Conservation (phyloP, 805 yeast species). For the Candida lessepsii region DNA sequence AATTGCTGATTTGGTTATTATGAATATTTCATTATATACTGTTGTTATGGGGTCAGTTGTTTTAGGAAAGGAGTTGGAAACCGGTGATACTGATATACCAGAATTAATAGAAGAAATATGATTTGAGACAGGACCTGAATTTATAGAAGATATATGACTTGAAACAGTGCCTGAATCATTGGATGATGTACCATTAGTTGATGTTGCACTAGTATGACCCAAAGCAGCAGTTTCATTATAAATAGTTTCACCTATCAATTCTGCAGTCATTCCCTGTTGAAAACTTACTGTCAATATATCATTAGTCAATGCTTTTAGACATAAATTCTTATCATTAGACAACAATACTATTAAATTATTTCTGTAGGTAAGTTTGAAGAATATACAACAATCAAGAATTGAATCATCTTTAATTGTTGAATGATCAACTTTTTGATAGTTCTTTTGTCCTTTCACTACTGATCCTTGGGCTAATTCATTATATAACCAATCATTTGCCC, state of each 20-base stretch:
- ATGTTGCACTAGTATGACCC: background rate
- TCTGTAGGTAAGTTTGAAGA: constrained; percentile 43
- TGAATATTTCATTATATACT: constrained; percentile 42
- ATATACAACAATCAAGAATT: constrained; percentile 80
- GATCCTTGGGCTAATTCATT: constrained; percentile 50
- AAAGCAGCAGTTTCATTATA: constrained; percentile 29
- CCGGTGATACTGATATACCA: too few relatives aligned
- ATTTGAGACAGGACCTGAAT: too few relatives aligned
- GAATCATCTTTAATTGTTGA: constrained; percentile 67
- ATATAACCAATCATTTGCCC: constrained; percentile 80
- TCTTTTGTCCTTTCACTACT: constrained; percentile 59
- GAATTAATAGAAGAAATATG: too few relatives aligned
- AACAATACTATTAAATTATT: constrained; percentile 53
- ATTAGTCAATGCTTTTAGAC: constrained; percentile 72
- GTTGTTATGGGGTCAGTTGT: constrained; percentile 16
- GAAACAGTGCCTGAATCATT: too few relatives aligned
- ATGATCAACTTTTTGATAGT: constrained; percentile 50
- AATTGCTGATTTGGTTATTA: constrained; percentile 44
- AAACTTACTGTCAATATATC: constrained; percentile 62
- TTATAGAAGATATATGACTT: too few relatives aligned
- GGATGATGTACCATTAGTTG: too few relatives aligned
- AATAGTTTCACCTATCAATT: constrained; percentile 41
- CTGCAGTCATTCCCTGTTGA: constrained; percentile 44
- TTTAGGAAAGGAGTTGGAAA: too few relatives aligned
- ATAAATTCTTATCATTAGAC: constrained; percentile 82